Base-by-base conservation (phyloP, 345 rosid species). In the Toxicodendron radicans region DNA sequence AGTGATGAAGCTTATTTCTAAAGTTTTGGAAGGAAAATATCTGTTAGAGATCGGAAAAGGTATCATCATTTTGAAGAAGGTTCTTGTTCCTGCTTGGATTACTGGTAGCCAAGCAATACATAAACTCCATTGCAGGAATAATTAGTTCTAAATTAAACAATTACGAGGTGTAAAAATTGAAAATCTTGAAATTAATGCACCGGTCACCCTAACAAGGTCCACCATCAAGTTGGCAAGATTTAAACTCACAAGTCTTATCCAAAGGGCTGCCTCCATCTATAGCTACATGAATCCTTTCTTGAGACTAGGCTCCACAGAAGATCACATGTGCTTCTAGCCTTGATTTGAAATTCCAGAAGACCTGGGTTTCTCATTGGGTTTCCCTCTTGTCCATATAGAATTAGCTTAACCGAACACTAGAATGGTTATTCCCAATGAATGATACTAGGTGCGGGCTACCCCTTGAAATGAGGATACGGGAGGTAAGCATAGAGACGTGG, bases 51-150 rank as follows among this genome's bases (percentile, higher is more conserved):
- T 71, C 57, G 66, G 20, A 71, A 71, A 60, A 56, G 2, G 35
- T 71, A 71, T 58, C 74, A 71, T 49, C 74, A 71, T 71, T 71
- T 71, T 59, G 66, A 58, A 71, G 65, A 58, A 23, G 74, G 74
- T 43, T 60, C 20, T 71, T 71, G 74, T 58, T 71, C 74, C 24
- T 71, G 74, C 74, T 23, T 58, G 66, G 74, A 71, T 18, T 71
- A 71, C 45, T 71, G 74, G 74, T 71, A 18, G 58, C 21, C 49
- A 27, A 71, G 43, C 66, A 51, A 71, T 71, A 46, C 23, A 45
- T 23, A 18, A 43, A 24, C 13, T 23, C 35, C 51, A 52, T 2
- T 17, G 20, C 1, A 16, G 38, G 64, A 23, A 1, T 4, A 43
- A 20, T 38, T 23, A n/a, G 27, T 8, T 43, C 35, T 16, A 17